These are phyloP conservation scores for Pythium sukuiense DNA, from an alignment of 352 stramenopile species.

Conservation along the genomic window DNA sequence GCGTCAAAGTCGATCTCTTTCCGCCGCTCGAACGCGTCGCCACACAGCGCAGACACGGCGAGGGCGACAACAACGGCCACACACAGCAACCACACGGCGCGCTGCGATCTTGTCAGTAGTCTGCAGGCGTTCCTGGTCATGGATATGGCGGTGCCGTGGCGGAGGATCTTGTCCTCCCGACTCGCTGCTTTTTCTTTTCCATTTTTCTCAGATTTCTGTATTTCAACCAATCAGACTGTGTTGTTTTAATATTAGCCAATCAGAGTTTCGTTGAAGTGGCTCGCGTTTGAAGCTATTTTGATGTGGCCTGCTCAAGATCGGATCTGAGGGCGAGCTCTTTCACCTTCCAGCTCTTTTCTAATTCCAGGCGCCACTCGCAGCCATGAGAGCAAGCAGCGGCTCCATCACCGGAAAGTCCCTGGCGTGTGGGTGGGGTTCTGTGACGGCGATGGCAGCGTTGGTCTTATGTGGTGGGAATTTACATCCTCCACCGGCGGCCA, in stretches of 20 bases:
- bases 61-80: background rate
- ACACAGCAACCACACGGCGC: conserved; percentile 4
- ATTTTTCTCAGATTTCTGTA: background rate
- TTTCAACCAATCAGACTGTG: conserved; percentile 13
- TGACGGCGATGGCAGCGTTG: background rate
- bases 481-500: background rate
- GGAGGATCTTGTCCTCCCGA: background rate
- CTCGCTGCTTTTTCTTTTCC: conserved; percentile 9
- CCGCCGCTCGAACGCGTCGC: conserved; percentile 2
- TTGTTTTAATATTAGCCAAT: background rate
- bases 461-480: background rate
- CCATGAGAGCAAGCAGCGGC: background rate
- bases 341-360: background rate
- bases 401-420: no score
- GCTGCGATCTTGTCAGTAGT: background rate
- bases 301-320: background rate
- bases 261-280: background rate
- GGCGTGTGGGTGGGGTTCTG: background rate
- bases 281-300: background rate
- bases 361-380: conserved; percentile 1
- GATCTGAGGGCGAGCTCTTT: background rate
- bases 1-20: conserved; percentile 60
- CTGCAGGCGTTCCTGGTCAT: background rate
- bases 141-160: background rate
- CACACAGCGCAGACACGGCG: background rate